These are phyloP conservation scores for Phytopythium kandeliae DNA, from an alignment of 352 stramenopile species.

Conservation along the genomic window DNA sequence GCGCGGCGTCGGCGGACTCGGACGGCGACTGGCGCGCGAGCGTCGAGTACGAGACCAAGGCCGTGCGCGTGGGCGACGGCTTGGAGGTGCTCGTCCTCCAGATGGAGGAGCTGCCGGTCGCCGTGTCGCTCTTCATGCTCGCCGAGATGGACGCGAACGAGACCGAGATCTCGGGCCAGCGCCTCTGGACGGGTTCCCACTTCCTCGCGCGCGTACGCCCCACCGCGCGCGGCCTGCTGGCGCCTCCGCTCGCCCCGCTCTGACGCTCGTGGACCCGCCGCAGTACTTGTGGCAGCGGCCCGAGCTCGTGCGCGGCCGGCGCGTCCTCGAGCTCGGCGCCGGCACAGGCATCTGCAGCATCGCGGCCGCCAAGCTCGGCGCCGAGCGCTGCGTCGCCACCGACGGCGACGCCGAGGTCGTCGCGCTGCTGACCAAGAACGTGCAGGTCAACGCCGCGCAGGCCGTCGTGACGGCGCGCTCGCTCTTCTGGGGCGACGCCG, in stretches of 20 bases:
- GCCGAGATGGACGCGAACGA: slow-evolving; percentile 53
- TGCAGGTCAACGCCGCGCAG: slow-evolving; percentile 29
- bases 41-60: slow-evolving; percentile 51
- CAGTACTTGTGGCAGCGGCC: slow-evolving; percentile 46
- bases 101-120: slow-evolving; percentile 54
- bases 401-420: slow-evolving; percentile 67
- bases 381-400: slow-evolving; percentile 39
- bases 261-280: too few species aligned
- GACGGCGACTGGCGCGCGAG: slow-evolving; percentile 45
- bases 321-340: slow-evolving; percentile 62
- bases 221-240: too few species aligned
- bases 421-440: slow-evolving; percentile 38
- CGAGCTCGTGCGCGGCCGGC: slow-evolving; percentile 35
- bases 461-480: slow-evolving; percentile 20
- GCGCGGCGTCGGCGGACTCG: slow-evolving; percentile 20
- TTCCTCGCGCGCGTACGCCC: slow-evolving; percentile 39
- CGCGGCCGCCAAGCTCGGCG: slow-evolving; percentile 48
- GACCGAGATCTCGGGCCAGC: slow-evolving; percentile 71
- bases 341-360: slow-evolving; percentile 72
- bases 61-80: slow-evolving; percentile 27
- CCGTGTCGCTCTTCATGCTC: slow-evolving; percentile 53
- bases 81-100: slow-evolving; percentile 41
- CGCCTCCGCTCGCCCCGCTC: too few species aligned
- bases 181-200: slow-evolving; percentile 69
- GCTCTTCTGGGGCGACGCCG: slow-evolving; percentile 54